Evolutionary conservation across 139 green algal genomes (phyloP).

Genomic region (Edaphochlamys debaryana): DNA sequence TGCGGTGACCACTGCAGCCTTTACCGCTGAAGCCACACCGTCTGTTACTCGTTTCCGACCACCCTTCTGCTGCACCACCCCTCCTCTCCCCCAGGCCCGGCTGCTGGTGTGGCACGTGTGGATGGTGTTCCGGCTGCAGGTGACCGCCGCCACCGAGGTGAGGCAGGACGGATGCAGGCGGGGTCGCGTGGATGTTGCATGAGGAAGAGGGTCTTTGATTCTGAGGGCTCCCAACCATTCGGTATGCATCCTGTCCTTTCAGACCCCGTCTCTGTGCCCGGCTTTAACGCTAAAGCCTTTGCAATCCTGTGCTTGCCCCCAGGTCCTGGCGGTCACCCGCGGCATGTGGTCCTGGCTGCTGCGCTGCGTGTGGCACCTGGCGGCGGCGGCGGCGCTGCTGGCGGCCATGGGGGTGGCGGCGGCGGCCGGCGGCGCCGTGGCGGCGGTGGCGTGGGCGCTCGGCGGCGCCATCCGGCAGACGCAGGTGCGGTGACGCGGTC

Average conservation of each 20-base stretch:
- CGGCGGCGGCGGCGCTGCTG: conserved; percentile 17
- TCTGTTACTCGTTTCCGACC: no score
- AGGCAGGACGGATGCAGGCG: no score
- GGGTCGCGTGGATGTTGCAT: no score
- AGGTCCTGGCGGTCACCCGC: conserved; percentile 28
- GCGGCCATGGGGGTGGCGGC: conserved; percentile 23
- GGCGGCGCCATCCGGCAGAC: conserved; percentile 7
- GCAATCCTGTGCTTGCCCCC: no score
- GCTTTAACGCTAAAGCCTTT: no score
- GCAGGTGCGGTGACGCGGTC: neutral
- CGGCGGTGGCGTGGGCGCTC: conserved; percentile 12
- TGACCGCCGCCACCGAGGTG: conserved; percentile 22
- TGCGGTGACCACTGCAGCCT: no score
- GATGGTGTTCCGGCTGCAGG: conserved; percentile 38
- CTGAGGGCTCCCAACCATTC: no score
- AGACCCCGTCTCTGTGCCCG: no score
- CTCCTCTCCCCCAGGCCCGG: neutral
- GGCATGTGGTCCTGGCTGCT: conserved; percentile 38
- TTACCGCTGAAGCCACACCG: no score
- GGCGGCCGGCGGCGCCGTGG: conserved; percentile 4
- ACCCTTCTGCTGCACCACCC: no score
- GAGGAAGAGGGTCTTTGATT: no score
- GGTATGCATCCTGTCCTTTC: no score
- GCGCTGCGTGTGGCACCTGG: conserved; percentile 12
- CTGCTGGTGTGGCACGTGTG: conserved; percentile 50